Conservation (phyloP, 495 filamentous ascomycete genomes). For the Tuber umbilicatum region DNA sequence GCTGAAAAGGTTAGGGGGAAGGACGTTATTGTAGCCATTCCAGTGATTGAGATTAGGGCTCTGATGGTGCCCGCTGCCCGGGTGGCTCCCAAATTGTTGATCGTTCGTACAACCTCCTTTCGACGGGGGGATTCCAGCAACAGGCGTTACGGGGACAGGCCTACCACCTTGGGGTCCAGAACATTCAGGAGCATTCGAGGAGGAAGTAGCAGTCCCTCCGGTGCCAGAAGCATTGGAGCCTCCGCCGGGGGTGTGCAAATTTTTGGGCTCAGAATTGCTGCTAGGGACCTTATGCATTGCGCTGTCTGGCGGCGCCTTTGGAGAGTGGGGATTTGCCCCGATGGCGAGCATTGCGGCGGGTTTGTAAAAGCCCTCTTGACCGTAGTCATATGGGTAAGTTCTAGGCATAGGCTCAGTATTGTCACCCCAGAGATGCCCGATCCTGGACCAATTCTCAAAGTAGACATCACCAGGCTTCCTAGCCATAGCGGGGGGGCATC, state of each 20-base stretch:
- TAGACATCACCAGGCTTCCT: background rate
- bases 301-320: background rate
- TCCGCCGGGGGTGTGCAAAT: background rate
- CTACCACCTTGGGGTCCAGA: background rate
- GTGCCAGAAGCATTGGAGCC: background rate
- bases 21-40: background rate
- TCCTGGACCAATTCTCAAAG: background rate
- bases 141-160: background rate
- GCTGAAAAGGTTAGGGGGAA: background rate
- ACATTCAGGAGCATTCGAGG: background rate
- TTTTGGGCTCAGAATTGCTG: background rate
- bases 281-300: background rate
- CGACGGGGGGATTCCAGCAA: background rate
- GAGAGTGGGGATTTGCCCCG: background rate
- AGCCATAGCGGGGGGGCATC: background rate
- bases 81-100: background rate
- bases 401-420: background rate
- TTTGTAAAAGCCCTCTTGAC: background rate
- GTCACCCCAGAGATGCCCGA: background rate
- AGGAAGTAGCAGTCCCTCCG: background rate
- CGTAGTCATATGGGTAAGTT: background rate
- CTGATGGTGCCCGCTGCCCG: background rate
- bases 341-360: background rate
- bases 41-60: background rate
- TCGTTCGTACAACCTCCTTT: background rate